A percentile compares a stretch with the other conserved stretches of the same genome.
These are phyloP conservation scores for Ceratocystis huliohia DNA, from an alignment of 2,329 filamentous ascomycete genomes.

Conservation along the genomic window DNA sequence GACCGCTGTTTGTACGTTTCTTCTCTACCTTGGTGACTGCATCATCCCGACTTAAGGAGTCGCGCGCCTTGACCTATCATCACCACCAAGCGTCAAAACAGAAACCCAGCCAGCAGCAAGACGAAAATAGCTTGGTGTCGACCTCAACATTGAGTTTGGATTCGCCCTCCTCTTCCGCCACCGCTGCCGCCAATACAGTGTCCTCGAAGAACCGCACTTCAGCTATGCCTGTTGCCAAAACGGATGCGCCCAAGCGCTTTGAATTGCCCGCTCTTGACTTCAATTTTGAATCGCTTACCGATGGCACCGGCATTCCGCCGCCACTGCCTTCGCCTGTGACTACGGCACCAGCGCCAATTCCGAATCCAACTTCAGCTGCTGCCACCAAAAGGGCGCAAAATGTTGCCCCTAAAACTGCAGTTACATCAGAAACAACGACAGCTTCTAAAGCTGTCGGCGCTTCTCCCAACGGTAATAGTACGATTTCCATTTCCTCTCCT, in stretches of 20 bases:
- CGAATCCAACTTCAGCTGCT: background rate
- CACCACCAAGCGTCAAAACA: conserved; percentile 11
- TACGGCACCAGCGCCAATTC: background rate
- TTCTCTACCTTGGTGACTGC: conserved; percentile 17
- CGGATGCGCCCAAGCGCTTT: conserved; percentile 29
- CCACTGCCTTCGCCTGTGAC: conserved; percentile 41
- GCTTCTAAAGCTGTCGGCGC: conserved; percentile 14
- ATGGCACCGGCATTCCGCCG: conserved; percentile 48
- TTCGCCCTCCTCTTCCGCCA: background rate
- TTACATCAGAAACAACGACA: conserved; percentile 17
- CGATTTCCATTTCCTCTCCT: conserved; percentile 25
- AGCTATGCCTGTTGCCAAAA: conserved; percentile 15
- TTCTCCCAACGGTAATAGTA: conserved; percentile 31
- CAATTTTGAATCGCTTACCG: conserved; percentile 46
- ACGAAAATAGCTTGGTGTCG: background rate
- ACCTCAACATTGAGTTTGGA: background rate
- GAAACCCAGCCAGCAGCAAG: background rate
- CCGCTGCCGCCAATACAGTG: too few relatives aligned
- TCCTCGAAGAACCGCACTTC: conserved; percentile 7
- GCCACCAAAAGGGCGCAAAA: conserved; percentile 7
- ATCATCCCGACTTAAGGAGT: conserved; percentile 17
- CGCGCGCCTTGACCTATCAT: conserved; percentile 18
- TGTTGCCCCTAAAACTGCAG: conserved; percentile 15
- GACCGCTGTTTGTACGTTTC: conserved; percentile 19
- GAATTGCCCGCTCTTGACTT: conserved; percentile 47